These are phyloP conservation scores for Boletales sp. DNA, from an alignment of 768 basidiomycete genomes.

Conservation along the genomic window DNA sequence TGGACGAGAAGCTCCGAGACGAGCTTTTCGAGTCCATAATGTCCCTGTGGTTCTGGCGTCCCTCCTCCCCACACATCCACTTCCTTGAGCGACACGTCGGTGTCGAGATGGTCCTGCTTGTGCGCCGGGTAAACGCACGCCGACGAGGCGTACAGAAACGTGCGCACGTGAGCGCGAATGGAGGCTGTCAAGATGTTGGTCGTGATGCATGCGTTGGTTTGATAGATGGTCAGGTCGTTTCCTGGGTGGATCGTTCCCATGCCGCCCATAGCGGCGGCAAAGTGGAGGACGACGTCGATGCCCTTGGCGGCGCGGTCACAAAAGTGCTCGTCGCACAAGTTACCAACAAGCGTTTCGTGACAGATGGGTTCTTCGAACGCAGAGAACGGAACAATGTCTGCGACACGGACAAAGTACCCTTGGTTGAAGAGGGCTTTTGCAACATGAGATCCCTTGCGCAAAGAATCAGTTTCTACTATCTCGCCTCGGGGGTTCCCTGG, in stretches of 20 bases:
- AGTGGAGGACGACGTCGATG: constrained; percentile 47
- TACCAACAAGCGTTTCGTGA: constrained; percentile 39
- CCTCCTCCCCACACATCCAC: constrained; percentile 38
- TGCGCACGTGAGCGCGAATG: constrained; percentile 34
- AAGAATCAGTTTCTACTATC: neutral
- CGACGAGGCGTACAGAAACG: constrained; percentile 55
- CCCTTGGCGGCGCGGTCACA: constrained; percentile 38
- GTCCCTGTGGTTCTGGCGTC: constrained; percentile 46
- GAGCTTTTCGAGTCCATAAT: constrained; percentile 61
- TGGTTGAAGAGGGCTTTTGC: constrained; percentile 34
- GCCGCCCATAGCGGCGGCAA: constrained; percentile 62
- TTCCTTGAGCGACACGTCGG: constrained; percentile 46
- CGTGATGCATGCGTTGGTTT: constrained; percentile 49
- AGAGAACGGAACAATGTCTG: constrained; percentile 34
- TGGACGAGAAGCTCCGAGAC: constrained; percentile 43
- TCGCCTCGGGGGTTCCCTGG: neutral
- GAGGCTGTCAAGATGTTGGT: constrained; percentile 43
- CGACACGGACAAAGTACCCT: constrained; percentile 40
- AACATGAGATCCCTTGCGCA: constrained; percentile 48
- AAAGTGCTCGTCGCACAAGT: constrained; percentile 42
- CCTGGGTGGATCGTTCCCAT: constrained; percentile 57
- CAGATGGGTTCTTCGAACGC: constrained; percentile 21
- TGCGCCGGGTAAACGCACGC: constrained; percentile 54
- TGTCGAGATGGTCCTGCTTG: constrained; percentile 32
- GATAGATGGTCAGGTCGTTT: constrained; percentile 49